These are phyloP conservation scores for Diutina scorzettiae DNA, from an alignment of 1,139 yeast genomes.

Conservation along the genomic window DNA sequence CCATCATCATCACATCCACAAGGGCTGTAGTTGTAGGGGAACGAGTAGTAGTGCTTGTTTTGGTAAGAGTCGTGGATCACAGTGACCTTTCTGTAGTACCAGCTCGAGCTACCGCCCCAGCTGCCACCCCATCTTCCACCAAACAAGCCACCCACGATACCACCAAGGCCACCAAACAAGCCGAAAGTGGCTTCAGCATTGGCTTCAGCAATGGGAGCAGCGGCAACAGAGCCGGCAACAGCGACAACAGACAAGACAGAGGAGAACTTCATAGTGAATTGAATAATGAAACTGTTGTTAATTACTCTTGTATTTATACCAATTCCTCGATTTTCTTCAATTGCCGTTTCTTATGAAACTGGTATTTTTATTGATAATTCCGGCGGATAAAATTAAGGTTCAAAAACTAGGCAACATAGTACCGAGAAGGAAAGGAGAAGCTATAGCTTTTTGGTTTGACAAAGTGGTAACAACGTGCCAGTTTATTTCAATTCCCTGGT, in stretches of 20 bases:
- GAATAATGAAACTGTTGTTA: too few species aligned
- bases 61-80: not conserved
- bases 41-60: not conserved
- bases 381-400: too few species aligned
- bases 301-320: too few species aligned
- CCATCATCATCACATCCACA: conserved; percentile 4
- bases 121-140: not conserved
- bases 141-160: not conserved
- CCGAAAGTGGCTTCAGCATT: conserved; percentile 2
- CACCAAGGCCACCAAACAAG: not conserved
- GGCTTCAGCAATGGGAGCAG: not conserved
- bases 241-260: not conserved
- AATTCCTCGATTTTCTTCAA: too few species aligned
- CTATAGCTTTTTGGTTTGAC: too few species aligned
- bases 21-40: not conserved
- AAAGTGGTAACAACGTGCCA: too few species aligned
- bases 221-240: not conserved
- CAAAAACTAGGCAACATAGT: too few species aligned
- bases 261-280: conserved; percentile 2
- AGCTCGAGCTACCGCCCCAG: not conserved
- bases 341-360: too few species aligned
- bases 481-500: too few species aligned
- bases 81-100: conserved; percentile 1
- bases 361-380: too few species aligned
- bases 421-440: too few species aligned